Evolutionary conservation across 768 basidiomycete species (phyloP).

Genomic region (Hygrocybe coccinea): DNA sequence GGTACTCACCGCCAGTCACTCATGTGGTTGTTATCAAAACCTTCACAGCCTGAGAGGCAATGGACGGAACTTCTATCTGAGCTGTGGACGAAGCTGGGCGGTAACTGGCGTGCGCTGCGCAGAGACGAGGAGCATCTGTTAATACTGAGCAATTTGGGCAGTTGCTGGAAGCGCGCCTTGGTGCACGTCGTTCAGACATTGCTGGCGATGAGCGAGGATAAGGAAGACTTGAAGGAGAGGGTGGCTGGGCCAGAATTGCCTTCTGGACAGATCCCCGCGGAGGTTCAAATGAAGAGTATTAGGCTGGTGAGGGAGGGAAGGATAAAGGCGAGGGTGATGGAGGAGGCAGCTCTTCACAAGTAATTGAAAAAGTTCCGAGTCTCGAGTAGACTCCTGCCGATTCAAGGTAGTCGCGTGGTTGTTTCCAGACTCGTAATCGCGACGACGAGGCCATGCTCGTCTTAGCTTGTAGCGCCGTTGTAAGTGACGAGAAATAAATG

Average conservation of each 20-base stretch:
- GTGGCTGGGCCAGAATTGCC: constrained; percentile 64
- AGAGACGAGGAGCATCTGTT: constrained; percentile 47
- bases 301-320: constrained; percentile 61
- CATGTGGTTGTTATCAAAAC: constrained; percentile 47
- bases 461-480: too few relatives aligned
- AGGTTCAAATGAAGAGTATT: constrained; percentile 75
- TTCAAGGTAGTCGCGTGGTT: too few relatives aligned
- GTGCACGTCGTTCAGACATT: constrained; percentile 63
- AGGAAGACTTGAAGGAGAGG: constrained; percentile 71
- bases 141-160: constrained; percentile 51
- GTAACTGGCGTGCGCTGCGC: constrained; percentile 48
- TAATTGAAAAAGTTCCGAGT: neutral
- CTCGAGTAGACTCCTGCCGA: too few relatives aligned
- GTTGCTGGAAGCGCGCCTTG: constrained; percentile 57
- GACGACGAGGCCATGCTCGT: too few relatives aligned
- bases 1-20: constrained; percentile 22
- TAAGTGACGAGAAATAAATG: too few relatives aligned
- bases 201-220: constrained; percentile 60
- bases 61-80: constrained; percentile 52
- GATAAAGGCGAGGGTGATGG: constrained; percentile 43
- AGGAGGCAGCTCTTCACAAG: constrained; percentile 36
- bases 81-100: constrained; percentile 67
- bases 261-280: constrained; percentile 54
- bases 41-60: constrained; percentile 47
- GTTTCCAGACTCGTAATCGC: too few relatives aligned